Evolutionary conservation across 2,329 filamentous ascomycete genomes (phyloP).

Genomic region (Colletotrichum sublineola): DNA sequence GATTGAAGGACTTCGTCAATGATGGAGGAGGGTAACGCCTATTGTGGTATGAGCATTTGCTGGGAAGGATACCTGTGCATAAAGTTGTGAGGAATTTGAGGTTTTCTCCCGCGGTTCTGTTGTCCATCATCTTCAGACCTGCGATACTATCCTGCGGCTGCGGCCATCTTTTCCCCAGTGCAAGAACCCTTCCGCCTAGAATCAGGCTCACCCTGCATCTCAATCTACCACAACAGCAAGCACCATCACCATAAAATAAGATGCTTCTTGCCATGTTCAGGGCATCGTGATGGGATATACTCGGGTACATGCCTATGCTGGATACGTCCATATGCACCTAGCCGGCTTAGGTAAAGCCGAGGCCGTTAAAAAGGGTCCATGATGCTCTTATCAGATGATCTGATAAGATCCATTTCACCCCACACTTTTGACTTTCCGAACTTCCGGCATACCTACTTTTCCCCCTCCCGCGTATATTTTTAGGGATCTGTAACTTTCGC

Average conservation of each 20-base stretch:
- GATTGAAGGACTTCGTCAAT: no score
- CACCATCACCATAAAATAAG: no score
- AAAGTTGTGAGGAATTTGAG: no score
- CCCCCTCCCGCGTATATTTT: not conserved
- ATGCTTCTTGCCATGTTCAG: no score
- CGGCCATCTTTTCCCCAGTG: no score
- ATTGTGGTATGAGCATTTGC: no score
- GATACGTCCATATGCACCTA: not conserved
- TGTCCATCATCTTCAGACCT: no score
- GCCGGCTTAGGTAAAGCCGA: not conserved
- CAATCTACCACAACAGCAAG: not conserved
- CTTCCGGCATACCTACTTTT: constrained; percentile 15
- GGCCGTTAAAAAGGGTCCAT: not conserved
- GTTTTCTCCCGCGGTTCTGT: no score
- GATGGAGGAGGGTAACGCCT: no score
- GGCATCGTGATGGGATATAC: not conserved
- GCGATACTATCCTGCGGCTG: no score
- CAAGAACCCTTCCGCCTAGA: no score
- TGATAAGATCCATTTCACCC: constrained; percentile 42
- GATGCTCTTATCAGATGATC: constrained; percentile 42
- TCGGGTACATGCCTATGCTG: not conserved
- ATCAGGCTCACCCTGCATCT: not conserved
- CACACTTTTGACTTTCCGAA: not conserved
- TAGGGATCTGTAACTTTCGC: not conserved
- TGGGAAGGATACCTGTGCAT: no score